These are phyloP conservation scores for Yarrowia bubula DNA, from an alignment of 805 yeast genomes.

Conservation along the genomic window DNA sequence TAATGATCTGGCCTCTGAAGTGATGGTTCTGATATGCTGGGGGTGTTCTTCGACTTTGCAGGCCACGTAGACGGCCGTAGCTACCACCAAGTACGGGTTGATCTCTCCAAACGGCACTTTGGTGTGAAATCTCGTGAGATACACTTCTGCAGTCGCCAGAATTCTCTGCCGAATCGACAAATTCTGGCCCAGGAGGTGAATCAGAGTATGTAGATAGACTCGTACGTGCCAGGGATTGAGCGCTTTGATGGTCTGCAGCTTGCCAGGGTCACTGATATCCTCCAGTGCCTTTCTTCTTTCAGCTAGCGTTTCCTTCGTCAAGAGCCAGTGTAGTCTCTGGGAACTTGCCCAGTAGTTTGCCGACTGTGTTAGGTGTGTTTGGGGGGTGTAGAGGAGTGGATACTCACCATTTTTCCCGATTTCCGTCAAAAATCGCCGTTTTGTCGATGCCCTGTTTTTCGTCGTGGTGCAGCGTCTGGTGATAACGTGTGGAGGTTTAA, in stretches of 20 bases:
- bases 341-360: constrained; percentile 88
- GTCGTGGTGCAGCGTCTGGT: background rate
- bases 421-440: background rate
- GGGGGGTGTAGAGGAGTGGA: background rate
- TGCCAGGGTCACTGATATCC: constrained; percentile 31
- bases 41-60: constrained; percentile 96
- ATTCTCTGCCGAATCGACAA: constrained; percentile 78
- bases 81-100: constrained; percentile 73
- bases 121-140: constrained; percentile 72
- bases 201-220: constrained; percentile 68
- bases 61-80: constrained; percentile 84
- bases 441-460: background rate
- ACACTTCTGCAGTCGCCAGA: constrained; percentile 84
- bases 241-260: constrained; percentile 39
- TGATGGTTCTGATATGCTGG: constrained; percentile 80
- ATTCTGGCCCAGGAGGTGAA: constrained; percentile 75
- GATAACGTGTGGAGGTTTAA: constrained; percentile 11
- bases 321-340: constrained; percentile 79
- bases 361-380: constrained; percentile 45
- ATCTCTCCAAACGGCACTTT: constrained; percentile 74
- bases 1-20: constrained; percentile 77
- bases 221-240: constrained; percentile 43
- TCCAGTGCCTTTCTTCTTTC: constrained; percentile 42
- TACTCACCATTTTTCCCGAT: constrained; percentile 4
- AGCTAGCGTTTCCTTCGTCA: constrained; percentile 58